Evolutionary conservation across 2,329 filamentous ascomycete species (phyloP), one percentile per base, ranked within the genome.

Genomic region (Nemania bipapillata): DNA sequence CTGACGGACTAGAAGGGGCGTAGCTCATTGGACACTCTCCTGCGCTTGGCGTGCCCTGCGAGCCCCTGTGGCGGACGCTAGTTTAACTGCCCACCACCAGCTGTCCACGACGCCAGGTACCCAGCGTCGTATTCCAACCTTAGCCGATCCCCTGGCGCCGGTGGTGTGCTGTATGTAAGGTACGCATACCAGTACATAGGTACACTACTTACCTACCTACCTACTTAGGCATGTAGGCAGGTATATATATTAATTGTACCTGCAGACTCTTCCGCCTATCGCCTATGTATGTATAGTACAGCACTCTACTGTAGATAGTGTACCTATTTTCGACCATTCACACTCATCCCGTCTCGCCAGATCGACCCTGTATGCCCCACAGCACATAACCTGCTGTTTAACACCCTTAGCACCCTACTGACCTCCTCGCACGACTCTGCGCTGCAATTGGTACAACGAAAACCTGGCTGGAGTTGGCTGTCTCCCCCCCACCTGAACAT

Each of bases 321-420:
- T 61, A 50, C 61, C 66, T 59, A 52, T 65, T 56, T 56, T 56
- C 61, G 65, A 58, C 50, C 62, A 60, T 54, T 66, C 52, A 40
- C 65, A 12, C 58, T 53, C 45, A 65, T 60, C 68, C n/a, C 62
- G 65, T 65, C 49, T 70, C 65, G 68, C 42, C 68, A 70, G 68
- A 62, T 67, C 49, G 58, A 42, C 42, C 63, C 59, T 55, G 8
- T 54, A 3, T 4, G 60, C 50, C 50, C 68, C 55, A 58, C 55
- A 64, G 20, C 61, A 17, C n/a, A n/a, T n/a, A n/a, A n/a, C n/a
- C n/a, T n/a, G n/a, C 40, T 42, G 50, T 42, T 42, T 28, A 35
- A 37, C n/a, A 30, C 35, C n/a, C n/a, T n/a, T n/a, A n/a, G n/a
- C n/a, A n/a, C n/a, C n/a, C n/a, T n/a, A n/a, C n/a, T n/a, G n/a